A percentile compares a stretch with the other conserved stretches of the same genome.
Conservation (phyloP, 2,329 filamentous ascomycete species). For the Amphichorda felina region DNA sequence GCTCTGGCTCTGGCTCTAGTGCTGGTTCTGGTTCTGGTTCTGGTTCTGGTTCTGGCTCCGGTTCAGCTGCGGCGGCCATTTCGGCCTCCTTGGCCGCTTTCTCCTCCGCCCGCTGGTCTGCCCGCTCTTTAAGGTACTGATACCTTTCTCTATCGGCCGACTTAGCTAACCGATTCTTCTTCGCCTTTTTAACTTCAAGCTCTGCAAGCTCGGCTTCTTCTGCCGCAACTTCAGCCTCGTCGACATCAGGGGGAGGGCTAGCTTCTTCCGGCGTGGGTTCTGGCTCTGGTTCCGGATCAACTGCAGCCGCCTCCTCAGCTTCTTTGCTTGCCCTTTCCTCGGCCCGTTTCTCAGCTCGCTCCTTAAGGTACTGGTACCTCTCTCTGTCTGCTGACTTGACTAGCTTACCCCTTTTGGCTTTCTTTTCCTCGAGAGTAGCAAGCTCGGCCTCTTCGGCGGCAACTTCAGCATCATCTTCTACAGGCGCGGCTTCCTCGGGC, state of each 20-base stretch:
- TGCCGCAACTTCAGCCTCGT: constrained; percentile 7
- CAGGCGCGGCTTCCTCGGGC: constrained; percentile 2
- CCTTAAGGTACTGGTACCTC: constrained; percentile 12
- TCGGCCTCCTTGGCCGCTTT: constrained; percentile 11
- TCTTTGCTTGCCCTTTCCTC: constrained; percentile 17
- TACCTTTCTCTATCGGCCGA: constrained; percentile 15
- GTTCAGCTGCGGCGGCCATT: not conserved
- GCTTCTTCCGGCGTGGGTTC: constrained; percentile 7
- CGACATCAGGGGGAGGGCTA: constrained; percentile 13
- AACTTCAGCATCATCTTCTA: constrained; percentile 4
- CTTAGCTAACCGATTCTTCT: constrained; percentile 11
- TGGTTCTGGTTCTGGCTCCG: not conserved
- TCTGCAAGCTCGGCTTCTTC: constrained; percentile 4
- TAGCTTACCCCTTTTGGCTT: constrained; percentile 13
- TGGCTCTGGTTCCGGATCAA: not conserved
- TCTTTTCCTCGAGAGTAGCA: constrained; percentile 15
- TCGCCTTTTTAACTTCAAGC: constrained; percentile 17
- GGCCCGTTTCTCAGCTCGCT: constrained; percentile 8
- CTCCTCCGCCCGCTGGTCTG: constrained; percentile 6
- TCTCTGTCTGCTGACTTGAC: constrained; percentile 10
- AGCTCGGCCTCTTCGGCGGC: constrained; percentile 11
- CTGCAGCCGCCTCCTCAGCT: constrained; percentile 1
- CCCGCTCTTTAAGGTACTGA: constrained; percentile 9
- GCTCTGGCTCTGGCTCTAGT: not conserved
- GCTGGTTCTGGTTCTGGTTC: not conserved